Evolutionary conservation across 2,329 filamentous ascomycete genomes (phyloP), one percentile per base, ranked within the genome.

Genomic region (Penicillium vulpinum): DNA sequence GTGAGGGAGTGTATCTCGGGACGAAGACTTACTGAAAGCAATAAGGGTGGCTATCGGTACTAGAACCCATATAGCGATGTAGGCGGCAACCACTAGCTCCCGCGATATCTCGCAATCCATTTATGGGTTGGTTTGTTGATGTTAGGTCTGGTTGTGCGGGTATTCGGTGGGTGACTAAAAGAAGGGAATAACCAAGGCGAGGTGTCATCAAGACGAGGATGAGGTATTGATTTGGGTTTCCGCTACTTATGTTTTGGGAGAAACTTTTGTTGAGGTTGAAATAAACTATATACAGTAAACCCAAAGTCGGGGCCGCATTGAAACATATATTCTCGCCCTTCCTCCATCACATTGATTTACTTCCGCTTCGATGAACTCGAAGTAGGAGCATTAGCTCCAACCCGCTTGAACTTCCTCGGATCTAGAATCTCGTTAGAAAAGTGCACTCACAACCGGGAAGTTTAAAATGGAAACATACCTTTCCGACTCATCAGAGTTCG

Each of bases 401-500:
- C 69, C 50, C 88, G 80, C 70, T 86, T 88, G 71, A 85, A 86
- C 78, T 91, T 91, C 67, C 88, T 82, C 68, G 86, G 86, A 73
- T 91, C 88, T 79, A 57, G 6, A 24, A 28, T 4, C 13, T 5
- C 2, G 36, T 62, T 55, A 67, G 57, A 41, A 9, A 24, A 45
- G 24, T 4, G 47, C 9, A n/a, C 56, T 5, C 24, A 9, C 2
- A 36, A 41, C 8, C 24, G 22, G 22, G 33, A 44, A 21, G 8
- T 15, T 21, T 31, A 16, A 46, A n/a, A 38, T 15, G 15, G 50
- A 18, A 9, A 16, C 70, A 41, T 70, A 78, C 78, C 79, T 75
- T 91, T 91, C 58, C 86, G 81, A 66, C 85, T 89, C 90, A 92
- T 92, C 67, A 81, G 76, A 31, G 75, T 77, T 72, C 80, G 84